These are phyloP conservation scores for Stephanodiscus minutulus DNA, from an alignment of 108 stramenopile species.

Conservation along the genomic window DNA sequence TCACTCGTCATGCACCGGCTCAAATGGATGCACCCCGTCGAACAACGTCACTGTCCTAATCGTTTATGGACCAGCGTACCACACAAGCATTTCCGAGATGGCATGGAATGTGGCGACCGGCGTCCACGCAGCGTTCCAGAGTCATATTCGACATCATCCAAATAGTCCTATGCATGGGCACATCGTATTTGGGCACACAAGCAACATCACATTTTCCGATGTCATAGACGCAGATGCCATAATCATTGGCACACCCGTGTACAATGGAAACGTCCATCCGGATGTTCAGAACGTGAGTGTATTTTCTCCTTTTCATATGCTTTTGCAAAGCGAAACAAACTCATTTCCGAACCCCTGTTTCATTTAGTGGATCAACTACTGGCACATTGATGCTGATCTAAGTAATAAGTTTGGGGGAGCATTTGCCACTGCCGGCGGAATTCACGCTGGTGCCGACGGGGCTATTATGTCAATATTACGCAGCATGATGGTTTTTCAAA, in stretches of 20 bases:
- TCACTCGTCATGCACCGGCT: constrained; percentile 16
- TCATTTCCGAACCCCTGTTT: background rate
- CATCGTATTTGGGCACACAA: constrained; percentile 42
- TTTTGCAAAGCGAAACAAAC: background rate
- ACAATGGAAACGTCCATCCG: constrained; percentile 51
- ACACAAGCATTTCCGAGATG: constrained; percentile 45
- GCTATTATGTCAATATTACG: constrained; percentile 39
- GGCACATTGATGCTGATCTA: constrained; percentile 46
- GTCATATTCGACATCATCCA: constrained; percentile 37
- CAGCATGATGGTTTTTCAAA: constrained; percentile 51
- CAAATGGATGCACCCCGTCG: constrained; percentile 20
- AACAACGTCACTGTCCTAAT: constrained; percentile 38
- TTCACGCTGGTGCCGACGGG: constrained; percentile 47
- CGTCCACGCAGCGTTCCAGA: constrained; percentile 35
- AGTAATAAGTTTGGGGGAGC: constrained; percentile 50
- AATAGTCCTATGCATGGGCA: constrained; percentile 34
- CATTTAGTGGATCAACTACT: constrained; percentile 43
- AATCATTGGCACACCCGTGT: constrained; percentile 46
- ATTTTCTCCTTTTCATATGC: background rate
- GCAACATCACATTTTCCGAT: constrained; percentile 38
- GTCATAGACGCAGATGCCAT: constrained; percentile 49
- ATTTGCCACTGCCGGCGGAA: constrained; percentile 53
- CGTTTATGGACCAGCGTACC: constrained; percentile 44
- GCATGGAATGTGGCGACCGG: constrained; percentile 45
- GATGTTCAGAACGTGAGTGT: constrained; percentile 31